Evolutionary conservation across 2,329 filamentous ascomycete genomes (phyloP).

Genomic region (Akanthomyces muscarius): DNA sequence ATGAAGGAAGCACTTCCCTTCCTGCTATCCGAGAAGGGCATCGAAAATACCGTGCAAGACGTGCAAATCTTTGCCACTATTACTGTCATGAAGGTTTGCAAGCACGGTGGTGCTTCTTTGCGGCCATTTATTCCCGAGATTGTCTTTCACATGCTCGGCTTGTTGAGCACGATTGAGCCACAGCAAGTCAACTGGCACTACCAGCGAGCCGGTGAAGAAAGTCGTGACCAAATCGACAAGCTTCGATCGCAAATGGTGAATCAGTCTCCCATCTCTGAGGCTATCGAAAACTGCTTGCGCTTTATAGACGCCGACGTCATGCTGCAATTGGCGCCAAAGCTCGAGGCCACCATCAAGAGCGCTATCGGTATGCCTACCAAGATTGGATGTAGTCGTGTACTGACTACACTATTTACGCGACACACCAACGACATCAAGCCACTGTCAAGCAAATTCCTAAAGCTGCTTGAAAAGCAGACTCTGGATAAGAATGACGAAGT

Average conservation of each 20-base stretch:
- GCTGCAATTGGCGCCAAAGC: slow-evolving; percentile 63
- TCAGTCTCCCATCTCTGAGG: slow-evolving; percentile 84
- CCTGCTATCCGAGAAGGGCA: slow-evolving; percentile 78
- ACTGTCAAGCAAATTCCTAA: slow-evolving; percentile 71
- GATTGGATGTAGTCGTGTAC: slow-evolving; percentile 80
- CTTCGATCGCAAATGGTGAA: slow-evolving; percentile 77
- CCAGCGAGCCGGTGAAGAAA: slow-evolving; percentile 81
- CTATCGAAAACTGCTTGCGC: slow-evolving; percentile 84
- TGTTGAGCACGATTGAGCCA: slow-evolving; percentile 84
- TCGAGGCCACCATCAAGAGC: slow-evolving; percentile 77
- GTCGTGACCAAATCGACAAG: slow-evolving; percentile 85
- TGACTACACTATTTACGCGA: slow-evolving; percentile 79
- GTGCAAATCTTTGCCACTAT: slow-evolving; percentile 79
- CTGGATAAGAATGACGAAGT: slow-evolving; percentile 94
- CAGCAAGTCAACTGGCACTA: slow-evolving; percentile 90
- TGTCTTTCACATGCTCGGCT: slow-evolving; percentile 72
- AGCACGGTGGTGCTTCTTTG: slow-evolving; percentile 76
- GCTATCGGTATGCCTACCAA: slow-evolving; percentile 92
- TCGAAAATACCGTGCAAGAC: slow-evolving; percentile 85
- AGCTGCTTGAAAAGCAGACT: slow-evolving; percentile 72
- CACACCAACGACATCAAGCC: slow-evolving; percentile 71
- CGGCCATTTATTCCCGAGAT: slow-evolving; percentile 78
- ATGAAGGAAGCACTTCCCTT: slow-evolving; percentile 86
- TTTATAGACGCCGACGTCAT: slow-evolving; percentile 77
- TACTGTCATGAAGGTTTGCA: slow-evolving; percentile 83